These are phyloP conservation scores for Pichia deserticola DNA, from an alignment of 805 yeast species.

Conservation along the genomic window DNA sequence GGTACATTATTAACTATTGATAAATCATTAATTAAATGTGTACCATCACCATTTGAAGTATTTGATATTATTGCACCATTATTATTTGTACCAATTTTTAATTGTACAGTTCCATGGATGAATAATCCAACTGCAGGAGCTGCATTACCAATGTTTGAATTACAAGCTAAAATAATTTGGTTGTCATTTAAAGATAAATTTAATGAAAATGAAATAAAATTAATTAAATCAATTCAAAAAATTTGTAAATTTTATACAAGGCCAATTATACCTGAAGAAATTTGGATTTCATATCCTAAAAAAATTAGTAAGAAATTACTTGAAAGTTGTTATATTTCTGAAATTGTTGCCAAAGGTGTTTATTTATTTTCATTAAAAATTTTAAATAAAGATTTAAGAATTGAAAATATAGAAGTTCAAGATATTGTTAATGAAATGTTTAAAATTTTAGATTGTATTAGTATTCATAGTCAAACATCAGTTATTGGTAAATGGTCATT, in stretches of 20 bases:
- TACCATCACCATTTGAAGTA: conserved; percentile 38
- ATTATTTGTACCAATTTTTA: conserved; percentile 30
- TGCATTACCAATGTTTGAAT: conserved; percentile 31
- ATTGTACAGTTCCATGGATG: conserved; percentile 31
- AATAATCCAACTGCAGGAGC: conserved; percentile 37
- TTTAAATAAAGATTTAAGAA: conserved; percentile 2
- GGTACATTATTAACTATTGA: conserved; percentile 30
- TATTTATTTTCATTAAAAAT: conserved; percentile 12
- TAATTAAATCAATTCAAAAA: conserved; percentile 5
- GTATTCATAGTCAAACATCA: conserved; percentile 12
- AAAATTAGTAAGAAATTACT: conserved; percentile 12
- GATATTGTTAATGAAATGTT: conserved; percentile 5
- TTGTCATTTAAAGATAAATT: conserved; percentile 20
- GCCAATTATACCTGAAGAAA: conserved; percentile 13
- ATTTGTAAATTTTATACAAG: conserved; percentile 10
- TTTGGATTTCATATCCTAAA: conserved; percentile 11
- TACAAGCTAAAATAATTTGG: conserved; percentile 33
- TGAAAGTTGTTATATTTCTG: conserved; percentile 16
- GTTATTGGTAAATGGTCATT: conserved; percentile 17
- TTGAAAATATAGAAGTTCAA: conserved; percentile 6
- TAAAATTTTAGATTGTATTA: conserved; percentile 8
- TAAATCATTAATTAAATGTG: conserved; percentile 18
- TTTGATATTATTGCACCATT: conserved; percentile 26
- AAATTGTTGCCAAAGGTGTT: conserved; percentile 14
- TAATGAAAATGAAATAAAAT: background rate